phyloP scores from a whole-genome alignment of 106 monocot genomes.

The Acorus gramineus region DNA sequence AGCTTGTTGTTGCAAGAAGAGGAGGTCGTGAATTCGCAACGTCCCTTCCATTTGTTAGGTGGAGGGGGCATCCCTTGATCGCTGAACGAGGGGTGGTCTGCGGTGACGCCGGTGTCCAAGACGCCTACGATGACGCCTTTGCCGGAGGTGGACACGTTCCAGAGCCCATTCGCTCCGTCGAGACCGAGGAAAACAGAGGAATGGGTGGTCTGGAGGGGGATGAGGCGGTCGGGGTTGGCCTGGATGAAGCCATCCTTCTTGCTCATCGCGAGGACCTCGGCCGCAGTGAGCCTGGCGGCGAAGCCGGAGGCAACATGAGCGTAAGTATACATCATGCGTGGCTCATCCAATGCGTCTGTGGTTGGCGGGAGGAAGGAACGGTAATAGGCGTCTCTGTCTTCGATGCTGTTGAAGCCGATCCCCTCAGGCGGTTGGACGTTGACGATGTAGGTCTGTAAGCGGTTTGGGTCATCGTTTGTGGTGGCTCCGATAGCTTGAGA shows the following conservation, averaged over 20 bases:
- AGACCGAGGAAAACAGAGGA: conserved; percentile 7
- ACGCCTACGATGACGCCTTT: conserved; percentile 13
- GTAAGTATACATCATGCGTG: conserved; percentile 4
- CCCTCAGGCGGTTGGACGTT: too few relatives aligned
- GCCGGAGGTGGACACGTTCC: background rate
- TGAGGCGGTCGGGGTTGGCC: background rate
- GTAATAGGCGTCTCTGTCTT: background rate
- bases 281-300: conserved; percentile 5
- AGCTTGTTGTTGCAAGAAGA: conserved; percentile 11
- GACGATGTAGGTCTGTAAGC: too few relatives aligned
- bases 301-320: conserved; percentile 4
- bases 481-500: too few relatives aligned
- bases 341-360: background rate
- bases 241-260: conserved; percentile 4
- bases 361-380: conserved; percentile 5
- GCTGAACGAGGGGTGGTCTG: conserved; percentile 5
- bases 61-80: conserved; percentile 3
- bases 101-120: conserved; percentile 8
- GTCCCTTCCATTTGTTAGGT: conserved; percentile 9
- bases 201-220: conserved; percentile 10
- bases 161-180: background rate
- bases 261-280: background rate
- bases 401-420: background rate
- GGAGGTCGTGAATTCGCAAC: background rate
- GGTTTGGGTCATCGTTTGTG: too few relatives aligned